Percentiles rank a stretch among this genome's conserved stretches.
Conservation (phyloP, 1,139 yeast genomes). For the Diutina sp. region DNA sequence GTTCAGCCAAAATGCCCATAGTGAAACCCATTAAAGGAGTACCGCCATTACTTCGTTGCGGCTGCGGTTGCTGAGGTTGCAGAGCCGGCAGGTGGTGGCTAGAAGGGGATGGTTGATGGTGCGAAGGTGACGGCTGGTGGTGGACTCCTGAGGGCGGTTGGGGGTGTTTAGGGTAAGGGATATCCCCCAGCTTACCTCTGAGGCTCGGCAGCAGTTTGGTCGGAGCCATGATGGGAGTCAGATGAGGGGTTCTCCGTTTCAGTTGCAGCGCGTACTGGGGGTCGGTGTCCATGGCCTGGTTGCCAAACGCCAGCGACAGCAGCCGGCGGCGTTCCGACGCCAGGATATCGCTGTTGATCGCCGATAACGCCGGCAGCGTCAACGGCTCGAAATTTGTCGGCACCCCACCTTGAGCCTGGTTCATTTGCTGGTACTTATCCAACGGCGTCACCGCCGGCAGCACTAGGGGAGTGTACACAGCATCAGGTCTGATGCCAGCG, state of each 20-base stretch:
- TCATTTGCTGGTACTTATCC: conserved; percentile 17
- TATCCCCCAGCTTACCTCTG: background rate
- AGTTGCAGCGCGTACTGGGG: conserved; percentile 6
- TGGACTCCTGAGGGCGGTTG: background rate
- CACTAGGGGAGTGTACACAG: conserved; percentile 58
- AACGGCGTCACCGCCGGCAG: conserved; percentile 66
- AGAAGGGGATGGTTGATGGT: background rate
- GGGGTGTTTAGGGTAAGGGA: background rate
- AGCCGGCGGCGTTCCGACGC: conserved; percentile 18
- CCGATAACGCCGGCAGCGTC: conserved; percentile 58
- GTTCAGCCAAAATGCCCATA: conserved; percentile 34
- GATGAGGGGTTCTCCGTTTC: conserved; percentile 34
- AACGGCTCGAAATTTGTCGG: conserved; percentile 31
- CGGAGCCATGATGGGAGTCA: conserved; percentile 20
- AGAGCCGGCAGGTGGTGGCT: background rate
- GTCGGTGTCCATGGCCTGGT: conserved; percentile 13
- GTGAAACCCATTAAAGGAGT: conserved; percentile 30
- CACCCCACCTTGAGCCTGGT: conserved; percentile 15
- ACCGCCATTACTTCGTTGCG: background rate
- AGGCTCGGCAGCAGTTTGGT: background rate
- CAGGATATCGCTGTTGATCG: conserved; percentile 13
- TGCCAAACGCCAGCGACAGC: conserved; percentile 21
- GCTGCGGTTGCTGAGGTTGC: background rate
- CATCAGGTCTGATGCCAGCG: conserved; percentile 24
- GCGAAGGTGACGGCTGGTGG: background rate